These are phyloP conservation scores for Podospora pseudopauciseta DNA, from an alignment of 495 filamentous ascomycete species.

Conservation along the genomic window DNA sequence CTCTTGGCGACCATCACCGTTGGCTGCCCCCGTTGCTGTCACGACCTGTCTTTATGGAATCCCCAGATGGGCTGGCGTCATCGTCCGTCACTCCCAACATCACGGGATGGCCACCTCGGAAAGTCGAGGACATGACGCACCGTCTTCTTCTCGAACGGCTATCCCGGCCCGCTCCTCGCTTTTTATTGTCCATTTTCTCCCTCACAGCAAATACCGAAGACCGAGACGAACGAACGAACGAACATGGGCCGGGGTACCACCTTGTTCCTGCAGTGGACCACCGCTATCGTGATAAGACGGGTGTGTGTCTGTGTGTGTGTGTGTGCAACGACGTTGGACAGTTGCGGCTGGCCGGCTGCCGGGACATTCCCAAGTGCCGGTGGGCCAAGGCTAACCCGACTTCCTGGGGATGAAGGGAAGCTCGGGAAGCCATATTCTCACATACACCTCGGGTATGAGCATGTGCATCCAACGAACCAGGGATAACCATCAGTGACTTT, in stretches of 20 bases:
- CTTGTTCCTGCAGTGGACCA: not conserved
- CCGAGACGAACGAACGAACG: not conserved
- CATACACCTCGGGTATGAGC: not conserved
- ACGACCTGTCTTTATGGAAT: not conserved
- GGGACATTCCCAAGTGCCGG: not conserved
- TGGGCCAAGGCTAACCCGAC: not conserved
- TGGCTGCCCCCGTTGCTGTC: not conserved
- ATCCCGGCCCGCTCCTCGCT: not conserved
- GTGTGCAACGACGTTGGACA: not conserved
- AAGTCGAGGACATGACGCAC: not conserved
- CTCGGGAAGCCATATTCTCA: not conserved
- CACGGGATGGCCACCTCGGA: not conserved
- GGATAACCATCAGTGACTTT: not conserved
- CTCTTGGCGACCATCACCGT: slow-evolving; percentile 5
- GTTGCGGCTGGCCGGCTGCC: not conserved
- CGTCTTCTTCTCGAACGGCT: not conserved
- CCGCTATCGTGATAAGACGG: not conserved
- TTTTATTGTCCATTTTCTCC: not conserved
- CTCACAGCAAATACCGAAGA: not conserved
- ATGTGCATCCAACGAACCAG: not conserved
- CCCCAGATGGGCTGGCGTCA: not conserved
- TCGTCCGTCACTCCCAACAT: not conserved
- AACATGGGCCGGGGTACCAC: not conserved
- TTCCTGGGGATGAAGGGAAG: not conserved
- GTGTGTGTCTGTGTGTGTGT: not conserved